Percentiles rank a stretch among this genome's conserved stretches.
Evolutionary conservation across 2,329 filamentous ascomycete genomes (phyloP).

Genomic region (Sordariomycetes sp.): DNA sequence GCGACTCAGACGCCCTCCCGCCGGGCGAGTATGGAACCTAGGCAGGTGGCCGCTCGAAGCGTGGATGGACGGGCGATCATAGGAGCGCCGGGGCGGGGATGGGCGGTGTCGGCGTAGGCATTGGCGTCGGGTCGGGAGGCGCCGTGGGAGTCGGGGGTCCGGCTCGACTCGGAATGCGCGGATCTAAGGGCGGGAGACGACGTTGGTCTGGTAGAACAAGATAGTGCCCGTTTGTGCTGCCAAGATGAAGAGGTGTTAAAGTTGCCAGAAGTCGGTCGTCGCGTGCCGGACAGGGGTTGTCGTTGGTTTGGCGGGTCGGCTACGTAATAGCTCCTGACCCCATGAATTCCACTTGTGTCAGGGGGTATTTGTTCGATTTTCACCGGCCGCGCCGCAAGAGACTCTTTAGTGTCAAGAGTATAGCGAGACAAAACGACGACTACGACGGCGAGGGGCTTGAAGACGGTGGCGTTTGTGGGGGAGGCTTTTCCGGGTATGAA

Average conservation of each 20-base stretch:
- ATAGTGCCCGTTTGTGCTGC: neutral
- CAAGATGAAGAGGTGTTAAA: neutral
- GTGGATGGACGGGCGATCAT: neutral
- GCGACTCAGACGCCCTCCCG: neutral
- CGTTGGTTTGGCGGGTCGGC: neutral
- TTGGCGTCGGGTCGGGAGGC: neutral
- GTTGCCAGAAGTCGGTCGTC: neutral
- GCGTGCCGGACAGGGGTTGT: neutral
- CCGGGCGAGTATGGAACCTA: neutral
- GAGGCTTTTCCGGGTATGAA: neutral
- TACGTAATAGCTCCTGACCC: neutral
- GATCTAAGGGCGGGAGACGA: neutral
- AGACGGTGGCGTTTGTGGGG: neutral
- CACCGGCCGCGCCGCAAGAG: too few species aligned
- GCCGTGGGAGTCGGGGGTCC: neutral
- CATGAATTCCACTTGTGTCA: neutral
- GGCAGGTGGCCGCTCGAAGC: slow-evolving; percentile 1
- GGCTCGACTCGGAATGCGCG: neutral
- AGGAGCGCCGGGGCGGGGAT: neutral
- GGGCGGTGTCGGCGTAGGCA: neutral
- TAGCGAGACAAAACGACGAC: too few species aligned
- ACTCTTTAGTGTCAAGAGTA: too few species aligned
- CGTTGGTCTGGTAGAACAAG: neutral
- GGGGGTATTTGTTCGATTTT: neutral
- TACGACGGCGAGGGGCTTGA: too few species aligned